These are phyloP conservation scores for Priceomyces castillae DNA, from an alignment of 805 yeast genomes.

Conservation along the genomic window DNA sequence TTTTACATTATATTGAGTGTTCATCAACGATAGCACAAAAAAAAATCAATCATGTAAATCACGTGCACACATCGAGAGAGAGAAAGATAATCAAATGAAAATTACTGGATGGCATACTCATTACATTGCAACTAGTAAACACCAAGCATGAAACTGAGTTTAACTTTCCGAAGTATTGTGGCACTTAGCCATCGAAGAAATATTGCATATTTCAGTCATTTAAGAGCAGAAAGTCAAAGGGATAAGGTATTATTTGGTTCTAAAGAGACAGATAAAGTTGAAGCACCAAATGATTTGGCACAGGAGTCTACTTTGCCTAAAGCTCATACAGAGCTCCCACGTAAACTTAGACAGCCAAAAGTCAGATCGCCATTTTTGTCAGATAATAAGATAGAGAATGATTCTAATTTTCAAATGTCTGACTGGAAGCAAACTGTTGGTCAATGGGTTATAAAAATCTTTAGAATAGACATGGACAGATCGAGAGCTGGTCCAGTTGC, in stretches of 20 bases:
- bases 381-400: constrained; percentile 35
- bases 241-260: constrained; percentile 16
- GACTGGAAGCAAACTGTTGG: constrained; percentile 49
- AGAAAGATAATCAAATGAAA: neutral
- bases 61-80: neutral
- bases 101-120: neutral
- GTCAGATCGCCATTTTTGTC: constrained; percentile 40
- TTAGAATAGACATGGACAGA: constrained; percentile 86
- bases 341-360: constrained; percentile 34
- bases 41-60: neutral
- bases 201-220: neutral
- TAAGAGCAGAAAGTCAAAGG: constrained; percentile 10
- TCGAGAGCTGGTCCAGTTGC: constrained; percentile 93
- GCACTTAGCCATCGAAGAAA: neutral
- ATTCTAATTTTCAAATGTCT: constrained; percentile 36
- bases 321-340: constrained; percentile 32
- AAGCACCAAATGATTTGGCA: constrained; percentile 36
- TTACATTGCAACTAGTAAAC: neutral
- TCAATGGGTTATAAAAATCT: constrained; percentile 56
- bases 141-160: neutral
- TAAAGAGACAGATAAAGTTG: constrained; percentile 8
- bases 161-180: neutral
- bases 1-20: neutral
- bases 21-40: neutral
- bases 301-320: constrained; percentile 39